A percentile compares a stretch with the other conserved stretches of the same genome.
phyloP scores from a whole-genome alignment of 1,139 yeast species.

The Barnettozyma hawaiiensis region DNA sequence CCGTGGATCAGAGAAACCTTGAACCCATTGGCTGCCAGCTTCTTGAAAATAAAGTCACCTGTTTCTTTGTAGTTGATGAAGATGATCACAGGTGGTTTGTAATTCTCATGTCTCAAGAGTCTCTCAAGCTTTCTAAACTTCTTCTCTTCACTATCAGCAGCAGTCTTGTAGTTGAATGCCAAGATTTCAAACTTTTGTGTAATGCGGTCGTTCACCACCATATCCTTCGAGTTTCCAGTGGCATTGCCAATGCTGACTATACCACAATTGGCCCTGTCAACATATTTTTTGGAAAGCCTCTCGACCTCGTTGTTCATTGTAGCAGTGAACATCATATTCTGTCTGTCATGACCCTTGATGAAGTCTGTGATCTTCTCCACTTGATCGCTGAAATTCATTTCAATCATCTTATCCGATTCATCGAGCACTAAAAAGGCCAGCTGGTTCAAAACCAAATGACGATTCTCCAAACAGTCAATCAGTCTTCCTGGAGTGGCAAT shows the following conservation, averaged over 20 bases:
- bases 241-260: slow-evolving; percentile 61
- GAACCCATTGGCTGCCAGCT: slow-evolving; percentile 43
- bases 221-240: slow-evolving; percentile 26
- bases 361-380: slow-evolving; percentile 44
- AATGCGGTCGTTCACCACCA: slow-evolving; percentile 44
- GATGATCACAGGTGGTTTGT: slow-evolving; percentile 59
- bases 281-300: slow-evolving; percentile 54
- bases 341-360: slow-evolving; percentile 30
- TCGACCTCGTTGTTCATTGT: slow-evolving; percentile 80
- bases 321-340: slow-evolving; percentile 90
- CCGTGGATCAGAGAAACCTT: slow-evolving; percentile 72
- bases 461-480: slow-evolving; percentile 70
- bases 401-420: slow-evolving; percentile 95
- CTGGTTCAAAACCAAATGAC: slow-evolving; percentile 51
- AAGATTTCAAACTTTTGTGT: slow-evolving; percentile 62
- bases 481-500: slow-evolving; percentile 95
- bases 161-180: slow-evolving; percentile 4
- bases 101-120: slow-evolving; percentile 28
- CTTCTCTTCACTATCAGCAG: slow-evolving; percentile 31
- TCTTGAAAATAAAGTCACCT: slow-evolving; percentile 59
- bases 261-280: slow-evolving; percentile 46
- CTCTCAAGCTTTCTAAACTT: slow-evolving; percentile 32
- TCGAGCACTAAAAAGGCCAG: slow-evolving; percentile 75
- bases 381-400: slow-evolving; percentile 87
- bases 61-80: slow-evolving; percentile 74